Conservation (phyloP, 169 alveolate species). For the Plasmodium adleri region DNA sequence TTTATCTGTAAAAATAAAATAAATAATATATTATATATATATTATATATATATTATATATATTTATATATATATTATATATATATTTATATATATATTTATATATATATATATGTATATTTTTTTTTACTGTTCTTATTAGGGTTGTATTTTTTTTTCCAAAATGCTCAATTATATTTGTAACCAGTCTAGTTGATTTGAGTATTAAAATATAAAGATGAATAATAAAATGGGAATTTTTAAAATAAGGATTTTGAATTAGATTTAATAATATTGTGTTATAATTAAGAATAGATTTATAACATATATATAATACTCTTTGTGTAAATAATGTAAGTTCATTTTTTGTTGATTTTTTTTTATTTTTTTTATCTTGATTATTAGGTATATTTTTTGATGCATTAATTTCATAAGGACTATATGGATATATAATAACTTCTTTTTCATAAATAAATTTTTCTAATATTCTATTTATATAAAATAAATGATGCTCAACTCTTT, state of each 20-base stretch:
- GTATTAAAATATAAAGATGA: constrained; percentile 29
- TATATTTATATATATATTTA: too few relatives aligned
- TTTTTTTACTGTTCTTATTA: constrained; percentile 21
- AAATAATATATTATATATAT: too few relatives aligned
- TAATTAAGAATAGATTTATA: constrained; percentile 52
- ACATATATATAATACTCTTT: constrained; percentile 53
- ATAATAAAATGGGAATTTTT: constrained; percentile 35
- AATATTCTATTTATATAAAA: constrained; percentile 48
- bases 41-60: too few relatives aligned
- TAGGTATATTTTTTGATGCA: constrained; percentile 31
- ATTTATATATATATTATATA: too few relatives aligned
- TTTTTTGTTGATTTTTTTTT: constrained; percentile 9
- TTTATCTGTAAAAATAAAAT: constrained; percentile 21
- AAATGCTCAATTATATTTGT: constrained; percentile 62
- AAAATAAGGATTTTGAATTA: constrained; percentile 43
- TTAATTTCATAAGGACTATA: constrained; percentile 61
- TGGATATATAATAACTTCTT: constrained; percentile 45
- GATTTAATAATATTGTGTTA: constrained; percentile 41
- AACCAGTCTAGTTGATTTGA: constrained; percentile 53
- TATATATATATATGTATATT: too few relatives aligned
- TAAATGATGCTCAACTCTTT: constrained; percentile 68
- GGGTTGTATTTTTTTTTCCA: constrained; percentile 50
- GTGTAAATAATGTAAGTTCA: constrained; percentile 51
- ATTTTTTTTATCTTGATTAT: constrained; percentile 1
- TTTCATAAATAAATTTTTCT: constrained; percentile 64